Evolutionary conservation across 2,329 filamentous ascomycete genomes (phyloP), one percentile per base, ranked within the genome.

Genomic region (Dothistroma pini): DNA sequence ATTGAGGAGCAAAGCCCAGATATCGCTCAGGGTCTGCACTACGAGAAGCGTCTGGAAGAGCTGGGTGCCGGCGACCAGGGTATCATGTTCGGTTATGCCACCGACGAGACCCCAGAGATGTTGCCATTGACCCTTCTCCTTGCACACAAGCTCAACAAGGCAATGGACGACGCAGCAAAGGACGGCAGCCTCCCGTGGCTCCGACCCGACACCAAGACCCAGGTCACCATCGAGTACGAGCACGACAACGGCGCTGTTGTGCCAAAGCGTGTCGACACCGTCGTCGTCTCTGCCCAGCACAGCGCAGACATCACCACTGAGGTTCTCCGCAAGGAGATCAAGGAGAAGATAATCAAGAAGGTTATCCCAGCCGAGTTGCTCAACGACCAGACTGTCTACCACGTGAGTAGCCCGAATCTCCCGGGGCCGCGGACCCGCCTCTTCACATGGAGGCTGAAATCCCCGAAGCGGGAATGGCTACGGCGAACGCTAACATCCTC

Each of bases 21-120:
- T 80, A 99, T 99, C 75, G 95, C 95, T 72, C 95, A 97, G 83
- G 95, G 95, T 85, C 91, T 99, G 60, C 91, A 97, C 85, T 96
- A 96, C 80, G 95, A 99, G 70, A 86, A 97, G 84, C 92, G 91
- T 70, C 89, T 99, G 54, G 95, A 99, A 87, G 89, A 96, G 82
- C 89, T 99, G 69, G 95, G 95, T 80, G 95, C 95, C 66, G 95
- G 95, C 89, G 95, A 99, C 82, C 95, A 99, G 85, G 95, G 95
- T 85, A 97, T 99, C 85, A 99, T 99, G 95, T 99, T 99, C 81
- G 95, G 95, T 74, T 99, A 99, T 86, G 95, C 95, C 79, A 96
- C 95, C 74, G 95, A 99, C 75, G 95, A 99, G 86, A 97, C 95
- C 73, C 93, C 93, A 65, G 95, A 99, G 84, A 86, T 96, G 72